Percentiles rank a stretch among this genome's conserved stretches.
Conservation (phyloP, 768 basidiomycete species). For the Suillus variegatus region DNA sequence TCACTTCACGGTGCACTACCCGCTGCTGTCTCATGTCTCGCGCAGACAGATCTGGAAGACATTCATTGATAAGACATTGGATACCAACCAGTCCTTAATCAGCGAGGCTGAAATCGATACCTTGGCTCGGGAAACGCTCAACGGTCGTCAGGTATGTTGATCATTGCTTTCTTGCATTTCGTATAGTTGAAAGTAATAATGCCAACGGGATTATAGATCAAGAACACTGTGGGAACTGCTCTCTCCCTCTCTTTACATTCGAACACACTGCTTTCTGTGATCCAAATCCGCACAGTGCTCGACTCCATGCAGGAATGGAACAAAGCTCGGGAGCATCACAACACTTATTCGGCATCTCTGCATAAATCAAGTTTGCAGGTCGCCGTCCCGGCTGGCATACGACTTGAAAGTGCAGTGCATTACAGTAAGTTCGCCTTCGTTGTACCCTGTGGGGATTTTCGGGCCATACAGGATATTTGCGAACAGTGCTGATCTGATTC, state of each 20-base stretch:
- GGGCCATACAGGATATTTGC: no score
- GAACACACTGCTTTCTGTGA: background rate
- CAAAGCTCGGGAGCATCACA: background rate
- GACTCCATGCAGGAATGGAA: background rate
- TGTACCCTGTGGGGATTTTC: no score
- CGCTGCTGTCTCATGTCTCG: conserved; percentile 26
- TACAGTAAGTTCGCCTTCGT: no score
- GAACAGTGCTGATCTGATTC: no score
- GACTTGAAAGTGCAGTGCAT: no score
- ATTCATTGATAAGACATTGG: background rate
- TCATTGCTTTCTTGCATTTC: background rate
- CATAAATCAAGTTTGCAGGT: no score
- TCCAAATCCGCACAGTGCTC: background rate
- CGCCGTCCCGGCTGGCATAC: no score
- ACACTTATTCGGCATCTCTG: background rate
- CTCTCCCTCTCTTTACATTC: background rate
- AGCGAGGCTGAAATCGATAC: background rate
- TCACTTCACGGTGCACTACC: conserved; percentile 36
- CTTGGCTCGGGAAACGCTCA: background rate
- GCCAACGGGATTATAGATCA: background rate
- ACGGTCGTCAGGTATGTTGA: conserved; percentile 3
- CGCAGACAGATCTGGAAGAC: conserved; percentile 10
- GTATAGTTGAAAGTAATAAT: background rate
- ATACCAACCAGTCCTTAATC: background rate
- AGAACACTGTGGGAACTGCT: conserved; percentile 1